Base-by-base conservation (phyloP, 23 red algal species). In the Gracilaria caudata region DNA sequence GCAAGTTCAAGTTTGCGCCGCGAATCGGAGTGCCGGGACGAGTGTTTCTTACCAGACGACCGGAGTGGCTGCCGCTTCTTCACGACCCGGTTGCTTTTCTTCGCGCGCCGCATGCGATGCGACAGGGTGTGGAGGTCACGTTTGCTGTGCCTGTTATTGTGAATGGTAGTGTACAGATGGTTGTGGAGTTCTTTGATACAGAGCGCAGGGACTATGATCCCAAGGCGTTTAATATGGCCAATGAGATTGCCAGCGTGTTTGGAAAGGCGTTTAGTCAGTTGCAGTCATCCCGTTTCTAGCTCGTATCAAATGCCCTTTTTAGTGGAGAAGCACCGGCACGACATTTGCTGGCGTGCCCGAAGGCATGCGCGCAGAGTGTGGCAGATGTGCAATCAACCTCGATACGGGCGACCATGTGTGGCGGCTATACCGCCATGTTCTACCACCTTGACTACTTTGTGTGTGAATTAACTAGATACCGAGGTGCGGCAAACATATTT, bases 91-190 rank as follows among this genome's bases (percentile, higher is more conserved):
- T 86, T 19, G 84, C 91, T 19, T 94, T 94, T 65, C 77, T 68
- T 36, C 64, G 91, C 38, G 91, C 91, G 17, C 54, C 73, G n/a
- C 77, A 94, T 57, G 91, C 91, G 12, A 39, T 79, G 32, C 40
- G 78, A 40, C 40, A 81, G n/a, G 47, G 51, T 17, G 77, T 94
- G 6, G 54, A 83, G 29, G 68, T 88, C 11, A 86, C 80, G 23
- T 86, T 94, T 64, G 91, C 91, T 4, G 91, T 94, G 11, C 91
- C 83, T 7, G 73, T 94, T 12, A 55, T 94, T 30, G 79, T 94
- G 28, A 82, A 86, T 10, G 91, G 91, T n/a, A 78, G 77, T 35
- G 91, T 94, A 19, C 65, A 68, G 36, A 86, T 86, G 82, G 91
- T 88, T 30, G 79, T 86, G 25, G 73, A 81, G 47, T 87, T 94